phyloP scores from a whole-genome alignment of 2,329 filamentous ascomycete species.

The Aureobasidium melanogenum region DNA sequence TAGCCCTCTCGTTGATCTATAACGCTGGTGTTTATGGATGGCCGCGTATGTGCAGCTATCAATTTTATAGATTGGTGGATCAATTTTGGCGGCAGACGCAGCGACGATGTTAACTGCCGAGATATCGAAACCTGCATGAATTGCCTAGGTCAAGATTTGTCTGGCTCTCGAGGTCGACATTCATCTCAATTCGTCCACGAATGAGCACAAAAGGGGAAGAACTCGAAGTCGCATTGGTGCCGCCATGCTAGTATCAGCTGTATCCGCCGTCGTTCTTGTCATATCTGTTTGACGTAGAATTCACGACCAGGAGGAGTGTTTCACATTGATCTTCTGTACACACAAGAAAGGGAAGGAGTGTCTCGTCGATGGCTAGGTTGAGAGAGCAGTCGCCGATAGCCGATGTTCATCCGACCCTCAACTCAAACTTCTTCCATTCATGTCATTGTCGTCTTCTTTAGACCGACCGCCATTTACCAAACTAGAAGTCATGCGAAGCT shows the following conservation, averaged over 20 bases:
- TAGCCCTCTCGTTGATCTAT: neutral
- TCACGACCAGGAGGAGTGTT: too few relatives aligned
- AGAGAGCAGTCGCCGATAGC: neutral
- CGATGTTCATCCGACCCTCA: neutral
- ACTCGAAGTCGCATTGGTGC: neutral
- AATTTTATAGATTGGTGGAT: neutral
- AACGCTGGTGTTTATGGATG: neutral
- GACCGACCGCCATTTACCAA: neutral
- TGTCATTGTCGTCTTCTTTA: neutral
- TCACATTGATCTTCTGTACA: too few relatives aligned
- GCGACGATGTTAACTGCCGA: neutral
- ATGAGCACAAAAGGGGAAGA: neutral
- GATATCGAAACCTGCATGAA: neutral
- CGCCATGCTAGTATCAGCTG: too few relatives aligned
- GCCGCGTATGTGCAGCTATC: neutral
- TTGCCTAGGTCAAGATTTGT: too few relatives aligned
- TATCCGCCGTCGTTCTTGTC: too few relatives aligned
- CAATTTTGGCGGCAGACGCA: neutral
- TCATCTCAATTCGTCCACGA: neutral
- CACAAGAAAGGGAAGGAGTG: neutral
- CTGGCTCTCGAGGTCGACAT: neutral
- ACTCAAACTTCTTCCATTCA: neutral
- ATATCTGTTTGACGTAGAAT: too few relatives aligned
- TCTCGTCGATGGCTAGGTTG: neutral
- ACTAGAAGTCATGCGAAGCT: neutral